Base-by-base conservation (phyloP, 192 early-diverging fungal genomes). In the Linnemannia hyalina region DNA sequence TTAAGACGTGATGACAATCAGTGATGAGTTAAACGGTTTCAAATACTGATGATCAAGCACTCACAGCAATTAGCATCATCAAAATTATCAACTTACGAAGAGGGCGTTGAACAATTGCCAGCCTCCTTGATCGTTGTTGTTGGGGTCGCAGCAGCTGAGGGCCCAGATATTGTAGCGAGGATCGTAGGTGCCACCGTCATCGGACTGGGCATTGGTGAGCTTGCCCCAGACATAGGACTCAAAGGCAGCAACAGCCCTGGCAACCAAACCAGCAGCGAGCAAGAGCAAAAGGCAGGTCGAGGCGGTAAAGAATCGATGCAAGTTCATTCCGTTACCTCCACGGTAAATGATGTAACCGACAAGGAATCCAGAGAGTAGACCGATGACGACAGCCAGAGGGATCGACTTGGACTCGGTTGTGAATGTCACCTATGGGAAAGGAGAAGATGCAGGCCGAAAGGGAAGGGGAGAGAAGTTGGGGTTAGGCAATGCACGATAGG, bases 191-290 rank as follows among this genome's bases (percentile, higher is more conserved):
- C 78, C 75, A 13, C 40, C 11, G 41, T 85, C 78, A 52, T 85
- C 83, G 1, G 74, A 75, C 70, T 77, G 78, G 36, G 83, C 78
- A 54, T 80, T 47, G 10, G 74, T 85, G 20, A 57, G 46, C 68
- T 85, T 85, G 55, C 20, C 47, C 78, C 83, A 85, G 20, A 54
- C 57, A 41, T 80, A 76, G 9, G 55, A 1, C 47, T 85, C 83
- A 69, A 90, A 95, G 10, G 92, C 91, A 26, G 93, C 93, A 55
- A 93, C 90, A 42, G 88, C 80, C 68, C 89, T 94, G 15, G 96
- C 84, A 52, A 96, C 91, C 32, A 97, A 86, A 10, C 97, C 97
- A 23, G 96, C 95, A 76, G 95, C 92, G 46, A 98, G 91, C 44
- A 97, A 87, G 63, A 97, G 94, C 49, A 97, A 85, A 10, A 97